Conservation (phyloP, 139 green algal species). For the Zygnema cylindricum region DNA sequence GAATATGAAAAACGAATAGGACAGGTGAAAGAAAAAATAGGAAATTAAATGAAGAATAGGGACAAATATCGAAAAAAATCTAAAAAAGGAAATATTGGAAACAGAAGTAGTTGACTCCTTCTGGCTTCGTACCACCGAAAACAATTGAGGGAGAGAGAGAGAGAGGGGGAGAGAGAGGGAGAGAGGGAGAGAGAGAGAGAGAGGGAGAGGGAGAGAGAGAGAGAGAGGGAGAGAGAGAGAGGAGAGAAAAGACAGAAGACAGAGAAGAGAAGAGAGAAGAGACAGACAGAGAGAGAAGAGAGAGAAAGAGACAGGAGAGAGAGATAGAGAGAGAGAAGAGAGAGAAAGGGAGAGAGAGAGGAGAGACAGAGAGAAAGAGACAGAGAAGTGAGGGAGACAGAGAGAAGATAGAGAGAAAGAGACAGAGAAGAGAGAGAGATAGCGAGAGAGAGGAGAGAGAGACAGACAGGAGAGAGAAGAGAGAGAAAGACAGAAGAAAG, state of each 20-base stretch:
- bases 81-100: too few relatives aligned
- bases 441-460: neutral
- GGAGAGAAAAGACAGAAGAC: neutral
- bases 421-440: neutral
- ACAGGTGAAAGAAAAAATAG: too few relatives aligned
- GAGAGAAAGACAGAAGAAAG: neutral
- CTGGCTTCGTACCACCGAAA: neutral
- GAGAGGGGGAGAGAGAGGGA: constrained; percentile 19
- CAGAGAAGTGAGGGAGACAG: neutral
- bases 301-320: neutral
- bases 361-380: neutral
- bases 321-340: neutral
- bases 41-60: too few relatives aligned
- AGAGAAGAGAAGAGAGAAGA: neutral
- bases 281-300: neutral
- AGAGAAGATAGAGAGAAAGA: neutral
- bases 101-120: too few relatives aligned
- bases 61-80: too few relatives aligned
- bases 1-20: too few relatives aligned
- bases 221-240: neutral
- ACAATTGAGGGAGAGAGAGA: neutral
- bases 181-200: neutral
- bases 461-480: neutral
- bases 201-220: constrained; percentile 16
- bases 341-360: neutral